Evolutionary conservation across 306 rosid species (phyloP), one percentile per base, ranked within the genome.

Genomic region (Sophora flavescens): DNA sequence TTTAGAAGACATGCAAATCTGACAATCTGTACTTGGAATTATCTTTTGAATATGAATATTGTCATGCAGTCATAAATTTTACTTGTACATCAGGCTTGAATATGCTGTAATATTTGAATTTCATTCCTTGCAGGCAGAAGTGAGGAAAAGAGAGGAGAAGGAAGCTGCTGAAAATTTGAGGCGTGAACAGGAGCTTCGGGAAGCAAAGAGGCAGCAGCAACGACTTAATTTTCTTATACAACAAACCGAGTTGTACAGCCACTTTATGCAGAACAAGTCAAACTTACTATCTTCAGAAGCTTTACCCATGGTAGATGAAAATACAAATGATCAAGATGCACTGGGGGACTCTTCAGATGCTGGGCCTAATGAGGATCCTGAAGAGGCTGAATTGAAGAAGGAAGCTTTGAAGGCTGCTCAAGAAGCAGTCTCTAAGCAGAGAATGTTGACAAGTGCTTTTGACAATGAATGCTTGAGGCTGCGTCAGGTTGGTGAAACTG

Each of bases 201-300:
- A 96, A 84, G 96, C 99, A 56, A 96, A 91, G 97, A 91, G 99
- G 80, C 99, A 96, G 72, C 96, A 93, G 87, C 99, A 96, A 81
- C 88, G 97, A 82, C 93, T 96, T 84, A 96, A 89, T 88, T 96
- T 96, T 87, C 97, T 96, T 68, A 96, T 96, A 82, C 97, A 96
- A 80, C 99, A 96, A 80, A 96, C 99, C 16, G 99, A 96, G 84
- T 87, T 96, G 66, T 96, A 96, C 80, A 92, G 99, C 87, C 99
- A 96, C 85, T 96, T 96, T 80, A 92, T 96, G 99, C 98, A 89
- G 88, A 92, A 96, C 87, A 96, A 96, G 88, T 75, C 96, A 67
- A 92, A 83, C 81, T 67, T 88, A 65, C 85, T 87, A 80, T 79
- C 93, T 38, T 83, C 97, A 57, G 99, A 92, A 63, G 81, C 81